Base-by-base conservation (phyloP, 164 flowering plant species). In the Tetrastigma voinierianum region DNA sequence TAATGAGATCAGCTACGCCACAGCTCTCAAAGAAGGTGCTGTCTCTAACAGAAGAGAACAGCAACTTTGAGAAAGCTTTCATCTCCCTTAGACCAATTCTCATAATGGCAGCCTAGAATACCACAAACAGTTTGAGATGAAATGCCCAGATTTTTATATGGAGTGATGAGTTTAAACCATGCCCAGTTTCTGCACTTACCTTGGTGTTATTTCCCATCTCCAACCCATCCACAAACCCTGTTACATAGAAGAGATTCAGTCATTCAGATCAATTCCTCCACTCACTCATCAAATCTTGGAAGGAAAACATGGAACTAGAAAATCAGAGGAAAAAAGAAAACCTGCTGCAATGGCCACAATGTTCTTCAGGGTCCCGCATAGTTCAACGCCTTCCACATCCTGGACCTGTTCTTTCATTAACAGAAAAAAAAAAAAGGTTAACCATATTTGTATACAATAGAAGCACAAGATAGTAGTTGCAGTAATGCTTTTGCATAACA, bases 121-220 rank as follows among this genome's bases (percentile, higher is more conserved):
- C 6, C 40, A 32, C 40, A 32, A 32, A 32, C 40, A 32, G 40
- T 32, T 32, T 32, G 40, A 32, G 40, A 32, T 32, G 6, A 32
- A 0, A 32, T 32, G 6, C 40, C 40, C 40, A 32, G 40, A 32
- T 3, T 32, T 32, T 32, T 32, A 7, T 7, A 32, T 32, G 40
- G 40, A 32, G 40, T 32, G 40, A 32, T 7, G 40, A 32, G 40
- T 32, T 0, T 32, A 32, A 32, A 32, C 40, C 40, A 32, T 32
- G 40, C 5, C 40, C 40, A 32, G 40, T 32, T 23, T 51, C 54
- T 47, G 24, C 16, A 7, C 10, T 40, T 69, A 89, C 97, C 91
- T 95, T 95, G 21, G 97, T 92, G 78, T 92, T 95, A 67, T 86
- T 95, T 67, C 99, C 97, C 97, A 95, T 92, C 57, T 89, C 97